Base-by-base conservation (phyloP, 345 rosid species). In the Jatropha curcas region DNA sequence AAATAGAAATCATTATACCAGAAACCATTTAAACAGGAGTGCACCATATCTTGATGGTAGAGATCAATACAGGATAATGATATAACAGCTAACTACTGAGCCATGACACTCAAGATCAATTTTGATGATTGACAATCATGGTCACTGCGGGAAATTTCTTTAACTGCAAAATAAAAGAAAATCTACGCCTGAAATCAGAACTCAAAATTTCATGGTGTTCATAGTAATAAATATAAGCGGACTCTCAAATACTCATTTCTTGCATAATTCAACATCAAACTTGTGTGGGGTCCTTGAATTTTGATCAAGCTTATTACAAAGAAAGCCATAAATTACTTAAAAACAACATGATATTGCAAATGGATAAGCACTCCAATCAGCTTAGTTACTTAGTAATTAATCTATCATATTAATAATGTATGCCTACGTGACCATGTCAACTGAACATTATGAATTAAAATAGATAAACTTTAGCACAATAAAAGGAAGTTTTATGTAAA, bases 401-500 rank as follows among this genome's bases (percentile, higher is more conserved):
- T 16, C 14, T 39, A 39, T 64, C 4, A 24, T 37, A 41, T 60
- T n/a, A n/a, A n/a, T n/a, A n/a, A 41, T 41, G 45, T 41, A 41
- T 41, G 45, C 45, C 45, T 41, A 10, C 11, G 45, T 41, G 45
- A 39, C 27, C 8, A 62, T 0, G 19, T 22, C 20, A 10, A 12
- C 20, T 62, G 28, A 62, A 62, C 35, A 13, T 13, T 7, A 19
- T n/a, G 20, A 1, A 19, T 16, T 19, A 60, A 19, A 19, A 16
- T 13, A 7, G 9, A 13, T 59, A 16, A 24, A 5, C 30, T n/a
- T n/a, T n/a, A n/a, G 37, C 12, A 70, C n/a, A 2, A 25, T 22
- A 10, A 39, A 68, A 66, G 39, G 19, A 58, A 73, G 37, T 70
- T 67, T 27, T 6, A 48, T 22, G 28, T 56, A 52, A 66, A 74